Evolutionary conservation across 495 filamentous ascomycete genomes (phyloP), one percentile per base, ranked within the genome.

Genomic region (Penicillium fimorum): DNA sequence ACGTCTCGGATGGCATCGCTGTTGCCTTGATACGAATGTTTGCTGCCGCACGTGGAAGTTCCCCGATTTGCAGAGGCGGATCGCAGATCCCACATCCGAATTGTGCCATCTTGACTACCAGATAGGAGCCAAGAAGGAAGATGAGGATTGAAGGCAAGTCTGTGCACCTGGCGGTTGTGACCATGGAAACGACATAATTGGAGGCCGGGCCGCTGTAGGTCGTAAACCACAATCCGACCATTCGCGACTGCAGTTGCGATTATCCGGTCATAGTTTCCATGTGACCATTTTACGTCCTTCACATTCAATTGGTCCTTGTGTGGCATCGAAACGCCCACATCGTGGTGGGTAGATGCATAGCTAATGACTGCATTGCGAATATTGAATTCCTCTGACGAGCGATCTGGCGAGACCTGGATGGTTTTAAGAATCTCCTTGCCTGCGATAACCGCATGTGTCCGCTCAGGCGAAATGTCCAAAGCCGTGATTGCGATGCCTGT

Each of bases 141-240:
- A 66, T 89, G 87, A 2, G 94, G 92, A 66, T 92, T 96, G 71
- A 97, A 90, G 41, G 90, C 91, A 37, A 98, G 77, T 59, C 85
- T 85, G 71, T 98, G 93, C 54, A 98, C 87, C 78, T 96, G 93
- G 50, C 95, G 88, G 54, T 80, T 83, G 70, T 97, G 95, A 67
- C 96, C 93, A 61, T 89, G 87, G 57, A 91, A 76, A 53, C 91
- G 84, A 53, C 84, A 86, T 50, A 87, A 78, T 66, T 95, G 91
- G 32, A 95, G 70, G 29, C 85, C 85, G 43, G 84, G 76, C 49
- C 84, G 83, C 59, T 85, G 84, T 54, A 96, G 74, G 76, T 96
- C 91, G 69, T 95, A 96, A 60, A 92, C 76, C 49, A 92, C 85
- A 60, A 96, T 89, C 68, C 89, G 90, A 55, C 92, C 92, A 72